Evolutionary conservation across 805 yeast genomes (phyloP).

Genomic region (Brettanomyces bruxellensis): DNA sequence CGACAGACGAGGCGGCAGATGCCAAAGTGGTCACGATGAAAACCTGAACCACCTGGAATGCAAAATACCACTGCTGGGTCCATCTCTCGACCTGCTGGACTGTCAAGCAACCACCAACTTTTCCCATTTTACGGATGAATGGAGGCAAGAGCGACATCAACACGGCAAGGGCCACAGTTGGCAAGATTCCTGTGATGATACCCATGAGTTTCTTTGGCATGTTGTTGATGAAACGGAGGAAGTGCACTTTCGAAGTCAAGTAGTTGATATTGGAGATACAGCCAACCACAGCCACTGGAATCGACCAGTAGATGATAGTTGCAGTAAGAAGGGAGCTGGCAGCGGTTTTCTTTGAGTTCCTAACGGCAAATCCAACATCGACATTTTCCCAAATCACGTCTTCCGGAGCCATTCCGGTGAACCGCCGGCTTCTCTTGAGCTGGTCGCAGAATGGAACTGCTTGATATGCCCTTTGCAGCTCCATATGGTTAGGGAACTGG

Average conservation of each 20-base stretch:
- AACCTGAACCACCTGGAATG: constrained; percentile 84
- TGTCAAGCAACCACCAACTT: constrained; percentile 62
- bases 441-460: constrained; percentile 50
- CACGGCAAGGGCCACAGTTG: constrained; percentile 70
- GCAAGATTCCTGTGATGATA: constrained; percentile 78
- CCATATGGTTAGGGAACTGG: constrained; percentile 76
- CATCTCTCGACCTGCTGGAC: constrained; percentile 64
- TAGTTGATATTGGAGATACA: constrained; percentile 77
- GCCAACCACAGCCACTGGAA: constrained; percentile 98
- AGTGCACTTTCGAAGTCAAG: constrained; percentile 61
- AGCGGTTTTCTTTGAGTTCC: constrained; percentile 45
- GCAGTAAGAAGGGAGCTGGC: constrained; percentile 59
- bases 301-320: constrained; percentile 83
- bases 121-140: constrained; percentile 70
- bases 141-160: constrained; percentile 86
- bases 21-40: constrained; percentile 78
- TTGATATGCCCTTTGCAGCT: constrained; percentile 84
- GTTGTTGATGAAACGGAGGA: constrained; percentile 65
- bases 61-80: constrained; percentile 85
- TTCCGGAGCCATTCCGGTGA: constrained; percentile 64
- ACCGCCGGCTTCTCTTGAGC: constrained; percentile 36
- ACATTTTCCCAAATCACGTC: constrained; percentile 82
- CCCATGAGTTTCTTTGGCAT: constrained; percentile 70
- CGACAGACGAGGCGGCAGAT: constrained; percentile 76
- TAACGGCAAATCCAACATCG: constrained; percentile 44